Evolutionary conservation across 495 filamentous ascomycete species (phyloP).

Genomic region (Podospora sp.): DNA sequence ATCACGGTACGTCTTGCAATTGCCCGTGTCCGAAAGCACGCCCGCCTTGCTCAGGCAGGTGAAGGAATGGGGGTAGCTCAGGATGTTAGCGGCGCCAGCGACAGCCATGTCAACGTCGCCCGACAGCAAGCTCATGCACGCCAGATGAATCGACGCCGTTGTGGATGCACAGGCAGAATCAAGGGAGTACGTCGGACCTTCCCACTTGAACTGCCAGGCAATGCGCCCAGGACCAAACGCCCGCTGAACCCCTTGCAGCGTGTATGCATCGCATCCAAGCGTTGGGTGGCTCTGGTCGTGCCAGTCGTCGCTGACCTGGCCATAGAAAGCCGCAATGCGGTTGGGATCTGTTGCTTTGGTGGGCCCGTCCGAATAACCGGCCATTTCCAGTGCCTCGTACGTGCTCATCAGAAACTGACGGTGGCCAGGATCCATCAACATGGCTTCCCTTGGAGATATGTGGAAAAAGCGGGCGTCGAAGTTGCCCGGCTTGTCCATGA

Average conservation of each 20-base stretch:
- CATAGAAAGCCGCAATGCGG: no score
- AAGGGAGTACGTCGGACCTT: slow-evolving; percentile 45
- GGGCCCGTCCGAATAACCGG: no score
- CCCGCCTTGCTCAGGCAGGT: slow-evolving; percentile 57
- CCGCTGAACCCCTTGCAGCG: slow-evolving; percentile 74
- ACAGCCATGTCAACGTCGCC: slow-evolving; percentile 67
- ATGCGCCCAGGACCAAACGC: slow-evolving; percentile 62
- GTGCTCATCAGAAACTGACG: no score
- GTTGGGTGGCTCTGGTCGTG: slow-evolving; percentile 70
- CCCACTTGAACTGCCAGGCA: slow-evolving; percentile 48
- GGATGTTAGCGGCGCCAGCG: slow-evolving; percentile 64
- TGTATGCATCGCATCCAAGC: no score
- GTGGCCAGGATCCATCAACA: no score
- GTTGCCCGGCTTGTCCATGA: no score
- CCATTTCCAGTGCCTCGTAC: no score
- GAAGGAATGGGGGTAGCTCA: slow-evolving; percentile 72
- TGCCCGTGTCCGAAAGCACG: slow-evolving; percentile 34
- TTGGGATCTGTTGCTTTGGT: no score
- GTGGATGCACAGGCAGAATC: slow-evolving; percentile 50
- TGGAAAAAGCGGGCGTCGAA: no score
- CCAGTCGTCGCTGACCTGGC: no score
- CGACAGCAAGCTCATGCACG: slow-evolving; percentile 66
- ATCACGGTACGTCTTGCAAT: slow-evolving; percentile 32
- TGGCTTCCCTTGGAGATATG: no score
- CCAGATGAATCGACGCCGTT: slow-evolving; percentile 39